These are phyloP conservation scores for Lotus japonicus DNA, from an alignment of 306 rosid genomes.

Conservation along the genomic window DNA sequence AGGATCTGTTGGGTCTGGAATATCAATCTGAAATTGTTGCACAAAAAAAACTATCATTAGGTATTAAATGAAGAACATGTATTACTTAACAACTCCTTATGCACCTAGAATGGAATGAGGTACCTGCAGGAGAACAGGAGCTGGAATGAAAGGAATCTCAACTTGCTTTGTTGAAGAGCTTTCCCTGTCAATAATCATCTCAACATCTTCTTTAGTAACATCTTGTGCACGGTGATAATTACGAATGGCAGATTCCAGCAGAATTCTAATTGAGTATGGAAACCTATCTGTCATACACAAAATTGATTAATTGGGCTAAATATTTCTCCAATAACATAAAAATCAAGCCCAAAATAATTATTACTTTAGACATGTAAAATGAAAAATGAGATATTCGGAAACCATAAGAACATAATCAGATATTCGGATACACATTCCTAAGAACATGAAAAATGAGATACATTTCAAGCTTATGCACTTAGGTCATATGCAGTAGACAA, in stretches of 20 bases:
- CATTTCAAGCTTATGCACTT: too few species aligned
- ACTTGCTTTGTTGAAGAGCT: conserved; percentile 67
- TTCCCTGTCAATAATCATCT: conserved; percentile 96
- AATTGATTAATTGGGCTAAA: neutral
- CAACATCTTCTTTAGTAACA: conserved; percentile 85
- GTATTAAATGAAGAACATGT: neutral
- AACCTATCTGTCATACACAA: conserved; percentile 57
- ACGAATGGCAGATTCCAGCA: conserved; percentile 83
- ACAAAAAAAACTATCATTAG: too few species aligned
- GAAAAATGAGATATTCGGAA: too few species aligned
- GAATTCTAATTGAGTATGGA: conserved; percentile 86
- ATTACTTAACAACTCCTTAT: neutral
- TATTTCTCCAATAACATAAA: too few species aligned
- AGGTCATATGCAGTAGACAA: too few species aligned
- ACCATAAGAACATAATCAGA: too few species aligned
- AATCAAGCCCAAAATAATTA: too few species aligned
- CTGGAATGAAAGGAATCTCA: conserved; percentile 98
- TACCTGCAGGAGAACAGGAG: conserved; percentile 99
- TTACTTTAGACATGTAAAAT: too few species aligned
- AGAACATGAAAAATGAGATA: too few species aligned
- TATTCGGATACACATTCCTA: too few species aligned
- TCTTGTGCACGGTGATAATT: conserved; percentile 95
- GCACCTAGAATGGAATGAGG: neutral
- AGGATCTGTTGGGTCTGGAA: too few species aligned
- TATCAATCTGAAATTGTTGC: too few species aligned